Base-by-base conservation (phyloP, 1,139 yeast genomes). In the Candida tropicalis region DNA sequence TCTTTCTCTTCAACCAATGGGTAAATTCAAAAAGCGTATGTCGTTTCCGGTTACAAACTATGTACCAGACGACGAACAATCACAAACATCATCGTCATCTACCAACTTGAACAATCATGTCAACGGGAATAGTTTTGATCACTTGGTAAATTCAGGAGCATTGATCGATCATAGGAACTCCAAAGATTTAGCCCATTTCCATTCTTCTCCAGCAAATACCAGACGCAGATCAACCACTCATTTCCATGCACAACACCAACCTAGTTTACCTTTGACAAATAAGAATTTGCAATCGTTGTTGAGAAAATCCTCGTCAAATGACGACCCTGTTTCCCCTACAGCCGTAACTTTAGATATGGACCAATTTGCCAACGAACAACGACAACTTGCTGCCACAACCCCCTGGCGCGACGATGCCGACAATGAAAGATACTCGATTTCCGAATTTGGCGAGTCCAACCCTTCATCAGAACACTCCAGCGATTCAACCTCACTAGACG, bases 401-500 rank as follows among this genome's bases (percentile, higher is more conserved):
- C 24, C 57, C 2, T 53, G 59, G 59, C 39, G 55, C 15, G 25
- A 41, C 15, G 54, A 45, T n/a, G 44, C 45, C 16, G 53, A 47
- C 9, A 63, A 60, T 27, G 57, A 53, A 35, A 59, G 53, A 16
- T 54, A 56, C 34, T 58, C 66, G 13, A 48, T 65, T 50, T 50
- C 71, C 54, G 68, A 76, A 58, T 68, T 73, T 54, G 78, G 78
- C 3, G 74, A 70, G 33, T 84, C 91, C 8, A 84, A 85, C 53
- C 95, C 95, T 2, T 75, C 85, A 1, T 79, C 87, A 12, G 80
- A 90, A 45, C 76, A 91, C 49, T 75, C 86, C 12, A 80, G 90
- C 23, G 83, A 81, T 45, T 82, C 93, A 5, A 70, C 78, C 1
- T 86, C 96, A 0, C 66, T 91, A 46, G 91, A 86, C 58, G 98